A percentile compares a stretch with the other conserved stretches of the same genome.
phyloP scores from a whole-genome alignment of 2,329 filamentous ascomycete species.

The Orbilia javanica region DNA sequence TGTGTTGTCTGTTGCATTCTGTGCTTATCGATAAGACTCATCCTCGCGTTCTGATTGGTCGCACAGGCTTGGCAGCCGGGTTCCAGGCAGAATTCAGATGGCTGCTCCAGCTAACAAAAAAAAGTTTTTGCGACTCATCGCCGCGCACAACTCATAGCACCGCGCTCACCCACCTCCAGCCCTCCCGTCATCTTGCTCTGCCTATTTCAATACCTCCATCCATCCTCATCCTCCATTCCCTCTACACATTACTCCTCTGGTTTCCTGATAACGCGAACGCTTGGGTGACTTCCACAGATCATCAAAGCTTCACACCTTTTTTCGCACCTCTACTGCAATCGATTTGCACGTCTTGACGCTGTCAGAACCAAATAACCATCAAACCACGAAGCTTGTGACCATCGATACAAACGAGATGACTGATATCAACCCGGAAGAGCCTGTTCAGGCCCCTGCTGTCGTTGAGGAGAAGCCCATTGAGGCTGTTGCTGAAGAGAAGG shows the following conservation, averaged over 20 bases:
- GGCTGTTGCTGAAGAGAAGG: conserved; percentile 55
- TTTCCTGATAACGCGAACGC: background rate
- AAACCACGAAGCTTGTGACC: background rate
- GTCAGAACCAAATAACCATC: background rate
- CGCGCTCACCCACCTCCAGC: background rate
- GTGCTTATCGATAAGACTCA: conserved; percentile 23
- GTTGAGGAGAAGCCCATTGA: conserved; percentile 24
- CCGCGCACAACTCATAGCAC: conserved; percentile 4
- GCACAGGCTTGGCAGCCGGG: background rate
- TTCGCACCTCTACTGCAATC: background rate
- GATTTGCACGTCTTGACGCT: background rate
- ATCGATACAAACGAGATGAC: conserved; percentile 25
- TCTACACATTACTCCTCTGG: background rate
- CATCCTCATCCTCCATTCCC: background rate
- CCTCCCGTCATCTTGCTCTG: background rate
- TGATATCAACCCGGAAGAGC: conserved; percentile 38
- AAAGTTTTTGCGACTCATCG: conserved; percentile 58
- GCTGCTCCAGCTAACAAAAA: conserved; percentile 35
- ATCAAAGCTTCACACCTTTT: background rate
- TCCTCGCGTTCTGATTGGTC: conserved; percentile 12
- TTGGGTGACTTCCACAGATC: background rate
- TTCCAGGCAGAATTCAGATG: conserved; percentile 42
- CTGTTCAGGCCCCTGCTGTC: conserved; percentile 9
- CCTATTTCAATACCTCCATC: background rate
- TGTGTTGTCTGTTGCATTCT: conserved; percentile 17